These are phyloP conservation scores for Cryptococcus sp. DNA, from an alignment of 1,284 basidiomycete species.

Conservation along the genomic window DNA sequence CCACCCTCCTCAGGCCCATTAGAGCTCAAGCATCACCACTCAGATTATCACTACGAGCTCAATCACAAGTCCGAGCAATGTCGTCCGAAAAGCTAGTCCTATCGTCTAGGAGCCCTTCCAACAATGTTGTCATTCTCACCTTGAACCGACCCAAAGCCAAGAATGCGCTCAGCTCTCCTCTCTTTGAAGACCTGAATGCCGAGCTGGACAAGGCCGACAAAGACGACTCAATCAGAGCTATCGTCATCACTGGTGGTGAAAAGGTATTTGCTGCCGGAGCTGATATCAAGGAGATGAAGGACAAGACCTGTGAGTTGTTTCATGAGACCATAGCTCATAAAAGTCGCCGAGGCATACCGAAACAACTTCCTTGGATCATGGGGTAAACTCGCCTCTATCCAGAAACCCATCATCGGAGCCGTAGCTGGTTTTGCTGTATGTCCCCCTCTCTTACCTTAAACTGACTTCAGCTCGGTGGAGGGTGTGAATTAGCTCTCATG, in stretches of 20 bases:
- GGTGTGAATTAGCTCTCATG: constrained; percentile 92
- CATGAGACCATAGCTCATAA: constrained; percentile 10
- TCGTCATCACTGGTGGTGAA: constrained; percentile 90
- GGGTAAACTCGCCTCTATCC: constrained; percentile 68
- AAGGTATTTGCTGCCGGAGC: constrained; percentile 79
- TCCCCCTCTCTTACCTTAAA: not conserved
- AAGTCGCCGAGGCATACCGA: constrained; percentile 81
- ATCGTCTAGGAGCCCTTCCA: constrained; percentile 29
- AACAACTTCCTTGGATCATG: constrained; percentile 86
- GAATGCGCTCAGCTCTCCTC: constrained; percentile 80
- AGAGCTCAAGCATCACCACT: constrained; percentile 2
- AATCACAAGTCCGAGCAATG: constrained; percentile 34
- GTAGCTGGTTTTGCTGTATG: constrained; percentile 92
- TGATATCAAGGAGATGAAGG: constrained; percentile 61
- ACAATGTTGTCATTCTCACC: constrained; percentile 77
- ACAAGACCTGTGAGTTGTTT: constrained; percentile 76
- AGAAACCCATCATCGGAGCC: constrained; percentile 93
- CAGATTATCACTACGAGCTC: too few species aligned
- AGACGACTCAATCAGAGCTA: constrained; percentile 69
- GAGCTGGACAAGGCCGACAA: constrained; percentile 68
- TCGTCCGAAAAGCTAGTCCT: constrained; percentile 43
- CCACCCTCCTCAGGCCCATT: not conserved
- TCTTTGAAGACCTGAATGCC: constrained; percentile 72
- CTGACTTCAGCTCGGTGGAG: constrained; percentile 72
- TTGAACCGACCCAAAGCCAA: constrained; percentile 95